Conservation (phyloP, 352 stramenopile species). For the Pythium coloratum region DNA sequence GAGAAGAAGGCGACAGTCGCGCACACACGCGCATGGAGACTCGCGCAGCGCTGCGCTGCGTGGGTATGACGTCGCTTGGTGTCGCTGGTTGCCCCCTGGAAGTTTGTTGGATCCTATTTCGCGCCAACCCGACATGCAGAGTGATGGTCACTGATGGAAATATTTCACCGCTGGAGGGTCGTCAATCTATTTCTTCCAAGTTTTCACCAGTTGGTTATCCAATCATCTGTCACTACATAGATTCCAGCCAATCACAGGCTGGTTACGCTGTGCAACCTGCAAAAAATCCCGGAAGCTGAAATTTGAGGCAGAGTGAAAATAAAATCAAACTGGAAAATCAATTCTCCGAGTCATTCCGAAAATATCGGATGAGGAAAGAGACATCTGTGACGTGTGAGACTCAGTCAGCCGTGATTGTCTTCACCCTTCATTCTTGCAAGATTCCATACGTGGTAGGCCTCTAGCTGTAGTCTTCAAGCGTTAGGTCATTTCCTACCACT, state of each 20-base stretch:
- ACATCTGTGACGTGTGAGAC: too few relatives aligned
- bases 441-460: too few relatives aligned
- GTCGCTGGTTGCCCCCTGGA: background rate
- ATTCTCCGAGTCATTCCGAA: background rate
- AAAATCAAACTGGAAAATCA: background rate
- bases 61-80: background rate
- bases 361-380: too few relatives aligned
- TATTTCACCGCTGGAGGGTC: conserved; percentile 5
- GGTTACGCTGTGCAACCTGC: background rate
- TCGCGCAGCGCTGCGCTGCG: background rate
- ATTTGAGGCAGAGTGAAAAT: background rate
- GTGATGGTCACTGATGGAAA: background rate
- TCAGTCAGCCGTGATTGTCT: too few relatives aligned
- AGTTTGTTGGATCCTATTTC: background rate
- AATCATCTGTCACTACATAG: too few relatives aligned
- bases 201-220: background rate
- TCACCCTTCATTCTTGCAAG: too few relatives aligned
- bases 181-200: conserved; percentile 5
- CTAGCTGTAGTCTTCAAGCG: conserved; percentile 9
- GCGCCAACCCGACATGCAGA: background rate
- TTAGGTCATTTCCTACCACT: background rate
- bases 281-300: background rate
- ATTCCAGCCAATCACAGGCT: background rate
- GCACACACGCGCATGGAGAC: background rate
- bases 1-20: background rate